These are phyloP conservation scores for Cercospora citrullina DNA, from an alignment of 2,329 filamentous ascomycete genomes.

Conservation along the genomic window DNA sequence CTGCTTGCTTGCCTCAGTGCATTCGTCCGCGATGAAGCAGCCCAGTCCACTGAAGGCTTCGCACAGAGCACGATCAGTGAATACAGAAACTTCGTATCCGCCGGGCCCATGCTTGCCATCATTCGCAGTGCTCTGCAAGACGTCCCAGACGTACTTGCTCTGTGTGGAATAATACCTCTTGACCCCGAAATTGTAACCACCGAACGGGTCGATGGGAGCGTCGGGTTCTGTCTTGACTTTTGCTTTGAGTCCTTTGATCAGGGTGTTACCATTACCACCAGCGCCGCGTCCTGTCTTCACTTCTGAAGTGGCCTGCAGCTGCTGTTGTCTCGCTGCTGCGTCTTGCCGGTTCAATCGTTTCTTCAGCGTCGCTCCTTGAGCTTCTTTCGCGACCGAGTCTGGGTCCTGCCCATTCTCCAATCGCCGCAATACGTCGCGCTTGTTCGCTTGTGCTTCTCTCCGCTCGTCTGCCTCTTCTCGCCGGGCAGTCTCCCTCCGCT, in stretches of 20 bases:
- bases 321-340: slow-evolving; percentile 43
- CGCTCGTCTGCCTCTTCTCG: slow-evolving; percentile 72
- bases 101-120: slow-evolving; percentile 70
- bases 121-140: slow-evolving; percentile 65
- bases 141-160: slow-evolving; percentile 71
- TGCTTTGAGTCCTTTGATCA: slow-evolving; percentile 79
- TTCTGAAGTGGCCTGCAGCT: slow-evolving; percentile 48
- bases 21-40: slow-evolving; percentile 64
- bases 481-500: slow-evolving; percentile 62
- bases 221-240: slow-evolving; percentile 60
- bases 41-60: slow-evolving; percentile 89
- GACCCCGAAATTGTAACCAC: slow-evolving; percentile 64
- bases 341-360: slow-evolving; percentile 66
- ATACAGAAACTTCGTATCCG: slow-evolving; percentile 81
- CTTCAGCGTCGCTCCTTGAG: slow-evolving; percentile 65
- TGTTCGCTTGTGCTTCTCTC: slow-evolving; percentile 61
- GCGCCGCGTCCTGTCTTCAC: slow-evolving; percentile 24
- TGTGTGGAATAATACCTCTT: slow-evolving; percentile 70
- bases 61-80: slow-evolving; percentile 75
- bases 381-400: slow-evolving; percentile 48
- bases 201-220: slow-evolving; percentile 85
- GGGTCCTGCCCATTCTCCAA: slow-evolving; percentile 67
- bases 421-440: slow-evolving; percentile 68
- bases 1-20: neutral
- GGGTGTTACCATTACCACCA: slow-evolving; percentile 38